phyloP scores from a whole-genome alignment of 1,284 basidiomycete species.

The Stygiomarasmius scandens region DNA sequence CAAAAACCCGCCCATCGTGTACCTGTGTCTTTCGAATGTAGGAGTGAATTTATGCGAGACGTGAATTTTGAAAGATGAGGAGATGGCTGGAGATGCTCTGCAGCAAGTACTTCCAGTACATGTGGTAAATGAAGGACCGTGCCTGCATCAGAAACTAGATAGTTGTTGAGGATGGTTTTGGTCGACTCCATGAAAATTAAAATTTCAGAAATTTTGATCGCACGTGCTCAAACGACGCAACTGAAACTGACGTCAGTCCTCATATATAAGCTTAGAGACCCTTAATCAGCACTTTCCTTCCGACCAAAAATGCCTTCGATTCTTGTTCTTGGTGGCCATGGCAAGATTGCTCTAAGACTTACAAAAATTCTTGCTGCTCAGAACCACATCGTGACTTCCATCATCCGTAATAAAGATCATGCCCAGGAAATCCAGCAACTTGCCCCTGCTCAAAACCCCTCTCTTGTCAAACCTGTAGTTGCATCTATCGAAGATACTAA shows the following conservation, averaged over 20 bases:
- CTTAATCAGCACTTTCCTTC: too few relatives aligned
- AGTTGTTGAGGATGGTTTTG: slow-evolving; percentile 67
- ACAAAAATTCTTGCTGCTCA: slow-evolving; percentile 45
- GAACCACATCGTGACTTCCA: slow-evolving; percentile 53
- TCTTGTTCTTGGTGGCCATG: slow-evolving; percentile 47
- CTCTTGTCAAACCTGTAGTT: slow-evolving; percentile 13
- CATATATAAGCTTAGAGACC: too few relatives aligned
- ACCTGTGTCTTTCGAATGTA: slow-evolving; percentile 72
- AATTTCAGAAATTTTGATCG: not conserved
- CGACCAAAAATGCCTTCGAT: too few relatives aligned
- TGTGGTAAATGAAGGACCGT: slow-evolving; percentile 60
- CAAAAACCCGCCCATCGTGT: slow-evolving; percentile 77
- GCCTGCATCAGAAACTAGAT: slow-evolving; percentile 67
- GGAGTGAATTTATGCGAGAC: slow-evolving; percentile 64
- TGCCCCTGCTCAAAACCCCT: slow-evolving; percentile 8
- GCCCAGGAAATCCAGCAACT: slow-evolving; percentile 44
- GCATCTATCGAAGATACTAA: slow-evolving; percentile 16
- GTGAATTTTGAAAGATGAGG: slow-evolving; percentile 74
- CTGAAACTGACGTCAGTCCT: too few relatives aligned
- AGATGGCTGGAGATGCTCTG: slow-evolving; percentile 57
- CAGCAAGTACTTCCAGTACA: slow-evolving; percentile 53
- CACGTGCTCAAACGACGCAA: not conserved
- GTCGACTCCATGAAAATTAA: slow-evolving; percentile 17
- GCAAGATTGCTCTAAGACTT: slow-evolving; percentile 58
- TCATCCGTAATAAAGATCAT: slow-evolving; percentile 56